Base-by-base conservation (phyloP, 345 rosid species). In the Lagerstroemia speciosa region DNA sequence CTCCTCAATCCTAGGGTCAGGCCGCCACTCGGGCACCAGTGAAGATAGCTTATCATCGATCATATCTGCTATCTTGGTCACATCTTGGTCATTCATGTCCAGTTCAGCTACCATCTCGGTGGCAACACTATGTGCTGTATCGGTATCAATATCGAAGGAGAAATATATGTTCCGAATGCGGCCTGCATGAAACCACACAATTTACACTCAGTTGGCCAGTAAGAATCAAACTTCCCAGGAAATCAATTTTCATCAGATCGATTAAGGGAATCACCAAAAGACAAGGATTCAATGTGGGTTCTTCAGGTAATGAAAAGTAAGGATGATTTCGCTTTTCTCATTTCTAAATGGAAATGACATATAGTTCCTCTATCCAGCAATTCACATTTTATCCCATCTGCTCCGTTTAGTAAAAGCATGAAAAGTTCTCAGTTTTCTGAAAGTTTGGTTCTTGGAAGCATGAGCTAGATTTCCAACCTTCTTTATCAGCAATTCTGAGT, bases 51-150 rank as follows among this genome's bases (percentile, higher is more conserved):
- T 97, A 43, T 89, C 93, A 66, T 94, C 95, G 9, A 94, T 94
- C 87, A 86, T 89, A 37, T 86, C 88, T 3, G 99, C 90, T 72
- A 94, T 94, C 68, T 83, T 88, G 8, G 87, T 85, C 73, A 81
- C 97, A 31, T 91, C 96, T 60, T 83, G 89, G 73, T 86, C 90
- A 4, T 83, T 86, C 63, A 94, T 85, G 76, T 94, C 99, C 66
- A 94, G 82, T 64, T 94, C 99, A 2, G 89, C 90, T 31, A 91
- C 91, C 99, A 94, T 94, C 79, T 94, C 99, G 26, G 84, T 82
- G 37, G 99, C 95, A 48, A 94, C 99, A 36, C 89, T 89, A 36
- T 85, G 73, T 27, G 99, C 97, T 36, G 95, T 88, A 68, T 94
- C 97, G 0, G 65, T 84, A 57, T 86, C 90, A 38, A 82, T 64